Conservation (phyloP, 257 asterid genomes). For the Petunia secreta region DNA sequence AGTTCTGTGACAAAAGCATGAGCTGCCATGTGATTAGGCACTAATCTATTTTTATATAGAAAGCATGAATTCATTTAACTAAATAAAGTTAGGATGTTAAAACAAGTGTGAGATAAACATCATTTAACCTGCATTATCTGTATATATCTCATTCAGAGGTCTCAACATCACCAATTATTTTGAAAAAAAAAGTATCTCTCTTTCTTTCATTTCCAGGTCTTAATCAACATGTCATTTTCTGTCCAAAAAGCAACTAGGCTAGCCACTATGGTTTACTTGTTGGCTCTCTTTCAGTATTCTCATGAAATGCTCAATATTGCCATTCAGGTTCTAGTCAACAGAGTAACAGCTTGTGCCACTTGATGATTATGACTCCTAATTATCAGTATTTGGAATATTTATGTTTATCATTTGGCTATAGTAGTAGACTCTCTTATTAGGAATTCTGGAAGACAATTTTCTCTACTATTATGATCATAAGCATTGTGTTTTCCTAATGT, state of each 20-base stretch:
- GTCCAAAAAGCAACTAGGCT: conserved; percentile 31
- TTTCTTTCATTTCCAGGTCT: conserved; percentile 34
- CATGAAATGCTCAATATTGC: conserved; percentile 19
- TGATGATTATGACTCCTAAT: conserved; percentile 41
- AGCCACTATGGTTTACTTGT: conserved; percentile 36
- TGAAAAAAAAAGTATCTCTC: background rate
- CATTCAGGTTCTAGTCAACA: conserved; percentile 30
- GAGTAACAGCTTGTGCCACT: conserved; percentile 42
- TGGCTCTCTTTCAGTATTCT: conserved; percentile 38
- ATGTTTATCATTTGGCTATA: background rate
- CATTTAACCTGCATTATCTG: no score
- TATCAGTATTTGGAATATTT: background rate
- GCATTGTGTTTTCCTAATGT: no score
- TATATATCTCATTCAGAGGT: conserved; percentile 10
- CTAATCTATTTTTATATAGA: background rate
- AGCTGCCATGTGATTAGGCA: background rate
- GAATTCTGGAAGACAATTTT: background rate
- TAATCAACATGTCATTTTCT: conserved; percentile 44
- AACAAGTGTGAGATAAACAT: no score
- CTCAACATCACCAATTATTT: conserved; percentile 25
- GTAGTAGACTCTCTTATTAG: background rate
- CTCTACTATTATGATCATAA: no score
- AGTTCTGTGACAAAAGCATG: background rate
- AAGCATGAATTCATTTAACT: background rate
- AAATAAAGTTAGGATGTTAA: background rate